Base-by-base conservation (phyloP, 2,329 filamentous ascomycete genomes). In the Seiridium cupressi region DNA sequence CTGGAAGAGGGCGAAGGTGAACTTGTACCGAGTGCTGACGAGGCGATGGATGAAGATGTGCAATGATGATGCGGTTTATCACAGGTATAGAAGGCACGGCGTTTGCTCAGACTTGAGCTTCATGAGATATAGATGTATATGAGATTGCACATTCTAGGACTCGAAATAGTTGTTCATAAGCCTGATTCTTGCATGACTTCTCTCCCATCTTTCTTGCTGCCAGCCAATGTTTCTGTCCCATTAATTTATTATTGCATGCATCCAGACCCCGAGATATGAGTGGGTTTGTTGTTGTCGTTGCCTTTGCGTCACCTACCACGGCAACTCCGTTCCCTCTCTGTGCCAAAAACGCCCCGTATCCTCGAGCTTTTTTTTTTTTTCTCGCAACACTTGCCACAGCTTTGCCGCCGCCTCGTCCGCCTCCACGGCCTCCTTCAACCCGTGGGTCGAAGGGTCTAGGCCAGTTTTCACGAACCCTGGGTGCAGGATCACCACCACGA, bases 351-450 rank as follows among this genome's bases (percentile, higher is more conserved):
- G 34, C 35, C 38, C 38, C 4, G 51, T 42, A 34, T 44, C 34
- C 35, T 55, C 51, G 8, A 55, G n/a, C 1, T 11, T 26, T 35
- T 55, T 55, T 7, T 11, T 26, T 35, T 55, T 55, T 7, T 31
- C 36, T 13, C 26, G 11, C 35, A 55, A 3, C 8, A 64, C 61
- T 4, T 32, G 31, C 54, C 51, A 81, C 59, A 80, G 61, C 68
- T 80, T 79, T 44, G 58, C 66, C 38, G 76, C 79, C 51, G 78
- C 79, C 65, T 79, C 75, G 5, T 77, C 76, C 5, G 77, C 75
- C 65, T 76, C 70, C 18, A 81, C 76, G n/a, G 73, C 73, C 18
- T 75, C 76, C n/a, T 68, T 62, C 1, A 70, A 56, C 13, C 61
- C 62, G 46, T 66, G 58, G 35, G 61, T 42, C 63, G 1, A 66